Evolutionary conservation across 148 eudicot genomes (phyloP).

Genomic region (Camellia japonica): DNA sequence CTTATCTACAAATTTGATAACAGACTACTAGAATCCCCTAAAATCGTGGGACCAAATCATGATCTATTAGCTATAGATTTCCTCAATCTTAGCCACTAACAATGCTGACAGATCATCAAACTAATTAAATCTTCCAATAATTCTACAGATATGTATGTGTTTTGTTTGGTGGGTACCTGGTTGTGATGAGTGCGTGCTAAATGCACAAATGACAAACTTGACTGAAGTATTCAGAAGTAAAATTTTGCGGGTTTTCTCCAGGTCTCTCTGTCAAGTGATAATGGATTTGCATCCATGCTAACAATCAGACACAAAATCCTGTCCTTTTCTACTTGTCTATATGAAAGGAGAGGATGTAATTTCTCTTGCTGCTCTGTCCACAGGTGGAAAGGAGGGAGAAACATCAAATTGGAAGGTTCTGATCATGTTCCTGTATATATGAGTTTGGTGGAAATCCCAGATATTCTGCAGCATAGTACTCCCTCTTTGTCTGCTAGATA

Average conservation of each 20-base stretch:
- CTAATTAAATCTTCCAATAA: too few relatives aligned
- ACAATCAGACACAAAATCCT: neutral
- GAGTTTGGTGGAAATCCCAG: slow-evolving; percentile 55
- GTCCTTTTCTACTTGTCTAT: neutral
- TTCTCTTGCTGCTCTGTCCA: neutral
- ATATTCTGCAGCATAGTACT: slow-evolving; percentile 55
- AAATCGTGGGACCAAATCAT: too few relatives aligned
- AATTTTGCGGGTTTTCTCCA: neutral
- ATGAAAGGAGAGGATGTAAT: neutral
- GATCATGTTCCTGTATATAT: slow-evolving; percentile 92
- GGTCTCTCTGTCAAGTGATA: neutral
- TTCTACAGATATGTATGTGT: neutral
- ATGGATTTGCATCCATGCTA: neutral
- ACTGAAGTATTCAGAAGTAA: neutral
- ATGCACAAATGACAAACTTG: neutral
- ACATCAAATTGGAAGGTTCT: slow-evolving; percentile 82
- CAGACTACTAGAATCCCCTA: too few relatives aligned
- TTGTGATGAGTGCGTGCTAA: neutral
- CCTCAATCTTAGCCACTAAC: too few relatives aligned
- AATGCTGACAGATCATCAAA: too few relatives aligned
- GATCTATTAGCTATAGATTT: too few relatives aligned
- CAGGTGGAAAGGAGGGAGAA: slow-evolving; percentile 86
- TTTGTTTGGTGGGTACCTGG: neutral
- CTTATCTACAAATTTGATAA: too few relatives aligned
- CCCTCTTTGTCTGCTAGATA: slow-evolving; percentile 88